These are phyloP conservation scores for Coemansia sp. DNA, from an alignment of 192 early-diverging fungal genomes.

Conservation along the genomic window DNA sequence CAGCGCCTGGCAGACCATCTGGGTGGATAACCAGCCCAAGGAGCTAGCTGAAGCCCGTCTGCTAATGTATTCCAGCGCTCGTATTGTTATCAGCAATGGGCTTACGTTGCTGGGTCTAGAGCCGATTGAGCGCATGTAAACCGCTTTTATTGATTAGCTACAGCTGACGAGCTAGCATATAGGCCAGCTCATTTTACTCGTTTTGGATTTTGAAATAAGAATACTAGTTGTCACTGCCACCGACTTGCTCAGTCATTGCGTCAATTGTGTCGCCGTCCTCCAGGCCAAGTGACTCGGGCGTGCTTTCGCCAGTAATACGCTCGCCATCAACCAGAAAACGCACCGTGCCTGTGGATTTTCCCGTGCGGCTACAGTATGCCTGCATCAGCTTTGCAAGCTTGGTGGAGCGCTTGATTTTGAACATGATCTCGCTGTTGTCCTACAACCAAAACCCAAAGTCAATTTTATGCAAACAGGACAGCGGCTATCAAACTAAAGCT, in stretches of 20 bases:
- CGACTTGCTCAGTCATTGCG: conserved; percentile 92
- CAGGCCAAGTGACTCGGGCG: conserved; percentile 85
- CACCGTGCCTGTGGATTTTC: conserved; percentile 73
- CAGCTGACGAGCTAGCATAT: background rate
- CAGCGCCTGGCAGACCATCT: conserved; percentile 70
- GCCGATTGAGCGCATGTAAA: conserved; percentile 90
- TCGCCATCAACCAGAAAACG: conserved; percentile 91
- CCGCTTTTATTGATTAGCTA: background rate
- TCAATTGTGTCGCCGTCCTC: conserved; percentile 95
- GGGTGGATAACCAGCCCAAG: conserved; percentile 68
- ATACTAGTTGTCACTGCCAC: conserved; percentile 51
- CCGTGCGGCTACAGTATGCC: conserved; percentile 86
- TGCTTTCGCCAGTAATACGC: conserved; percentile 74
- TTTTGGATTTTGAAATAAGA: background rate
- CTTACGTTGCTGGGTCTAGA: conserved; percentile 77
- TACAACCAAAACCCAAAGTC: conserved; percentile 9
- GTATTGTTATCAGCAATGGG: conserved; percentile 82
- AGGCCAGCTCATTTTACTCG: background rate
- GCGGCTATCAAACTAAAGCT: too few relatives aligned
- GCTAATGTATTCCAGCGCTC: conserved; percentile 80
- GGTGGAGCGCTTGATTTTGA: conserved; percentile 95
- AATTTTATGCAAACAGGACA: too few relatives aligned
- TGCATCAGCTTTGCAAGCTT: conserved; percentile 92
- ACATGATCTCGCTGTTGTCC: conserved; percentile 81
- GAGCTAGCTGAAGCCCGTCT: conserved; percentile 83